These are phyloP conservation scores for Marasmius oreades DNA, from an alignment of 1,284 basidiomycete species.

Conservation along the genomic window DNA sequence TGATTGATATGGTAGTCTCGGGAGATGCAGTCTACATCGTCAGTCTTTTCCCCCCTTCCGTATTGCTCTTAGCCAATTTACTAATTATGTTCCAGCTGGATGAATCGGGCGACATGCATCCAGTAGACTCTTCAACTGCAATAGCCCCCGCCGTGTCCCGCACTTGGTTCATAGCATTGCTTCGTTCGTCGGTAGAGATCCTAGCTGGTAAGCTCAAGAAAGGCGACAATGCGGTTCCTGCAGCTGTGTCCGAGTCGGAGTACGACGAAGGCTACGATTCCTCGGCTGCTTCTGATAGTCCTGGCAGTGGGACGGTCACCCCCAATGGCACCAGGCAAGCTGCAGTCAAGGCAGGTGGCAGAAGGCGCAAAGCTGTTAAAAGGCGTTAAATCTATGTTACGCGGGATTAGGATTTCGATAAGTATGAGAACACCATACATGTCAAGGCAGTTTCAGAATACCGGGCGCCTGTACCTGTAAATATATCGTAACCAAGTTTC, in stretches of 20 bases:
- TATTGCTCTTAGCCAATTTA: conserved; percentile 1
- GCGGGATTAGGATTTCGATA: too few species aligned
- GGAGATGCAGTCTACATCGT: conserved; percentile 69
- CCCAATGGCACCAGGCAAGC: conserved; percentile 28
- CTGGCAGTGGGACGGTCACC: conserved; percentile 39
- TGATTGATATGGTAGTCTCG: conserved; percentile 78
- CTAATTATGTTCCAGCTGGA: conserved; percentile 35
- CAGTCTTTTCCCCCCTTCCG: conserved; percentile 29
- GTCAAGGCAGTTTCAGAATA: too few species aligned
- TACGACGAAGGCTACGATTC: conserved; percentile 31
- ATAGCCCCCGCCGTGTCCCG: conserved; percentile 40
- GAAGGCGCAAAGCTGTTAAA: conserved; percentile 50
- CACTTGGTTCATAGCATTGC: conserved; percentile 48
- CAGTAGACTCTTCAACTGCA: conserved; percentile 47
- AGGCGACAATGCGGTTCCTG: conserved; percentile 16
- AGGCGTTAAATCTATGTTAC: conserved; percentile 29
- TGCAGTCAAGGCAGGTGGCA: conserved; percentile 52
- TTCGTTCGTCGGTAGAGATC: conserved; percentile 14
- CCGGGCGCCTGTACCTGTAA: neutral
- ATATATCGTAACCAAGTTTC: too few species aligned
- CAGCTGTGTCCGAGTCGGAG: conserved; percentile 23
- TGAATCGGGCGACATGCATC: conserved; percentile 48
- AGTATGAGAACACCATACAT: too few species aligned
- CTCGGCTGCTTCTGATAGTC: conserved; percentile 35
- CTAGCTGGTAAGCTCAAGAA: conserved; percentile 5